A percentile compares a stretch with the other conserved stretches of the same genome.
Evolutionary conservation across 805 yeast genomes (phyloP).

Genomic region (Candida wancherniae): DNA sequence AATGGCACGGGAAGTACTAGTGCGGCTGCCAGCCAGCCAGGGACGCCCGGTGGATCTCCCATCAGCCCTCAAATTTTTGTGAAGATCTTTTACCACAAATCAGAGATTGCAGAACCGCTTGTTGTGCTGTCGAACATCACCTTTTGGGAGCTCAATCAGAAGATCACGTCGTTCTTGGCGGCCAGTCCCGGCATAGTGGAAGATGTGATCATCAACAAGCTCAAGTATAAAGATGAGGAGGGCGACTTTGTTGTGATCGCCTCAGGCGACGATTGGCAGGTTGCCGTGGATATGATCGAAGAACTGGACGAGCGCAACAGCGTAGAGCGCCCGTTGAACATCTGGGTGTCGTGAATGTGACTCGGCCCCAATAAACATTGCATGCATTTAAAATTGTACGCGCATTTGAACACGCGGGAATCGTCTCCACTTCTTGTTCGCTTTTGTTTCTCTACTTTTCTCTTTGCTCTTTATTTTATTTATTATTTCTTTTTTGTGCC

Average conservation of each 20-base stretch:
- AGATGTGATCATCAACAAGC: slow-evolving; percentile 48
- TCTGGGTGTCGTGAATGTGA: slow-evolving; percentile 34
- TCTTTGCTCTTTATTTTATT: too few relatives aligned
- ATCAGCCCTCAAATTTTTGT: slow-evolving; percentile 17
- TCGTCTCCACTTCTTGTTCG: too few relatives aligned
- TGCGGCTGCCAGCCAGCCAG: too few relatives aligned
- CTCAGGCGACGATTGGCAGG: slow-evolving; percentile 81
- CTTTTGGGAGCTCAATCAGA: slow-evolving; percentile 55
- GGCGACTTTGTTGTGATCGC: slow-evolving; percentile 87
- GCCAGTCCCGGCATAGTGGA: slow-evolving; percentile 49
- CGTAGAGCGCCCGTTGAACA: slow-evolving; percentile 26
- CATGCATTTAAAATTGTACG: too few relatives aligned
- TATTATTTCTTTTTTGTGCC: too few relatives aligned
- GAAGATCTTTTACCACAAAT: slow-evolving; percentile 29
- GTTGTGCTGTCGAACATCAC: slow-evolving; percentile 25
- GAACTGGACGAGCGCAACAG: slow-evolving; percentile 23
- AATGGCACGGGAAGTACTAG: slow-evolving; percentile 16
- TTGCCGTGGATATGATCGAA: slow-evolving; percentile 65
- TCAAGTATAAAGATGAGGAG: slow-evolving; percentile 90
- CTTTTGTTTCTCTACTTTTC: too few relatives aligned
- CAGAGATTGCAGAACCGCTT: slow-evolving; percentile 26
- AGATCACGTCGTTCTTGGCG: slow-evolving; percentile 50
- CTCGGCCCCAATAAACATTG: too few relatives aligned
- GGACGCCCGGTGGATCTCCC: slow-evolving; percentile 12
- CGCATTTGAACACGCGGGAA: too few relatives aligned